Conservation (phyloP, 805 yeast genomes). For the Candida stauntonica region DNA sequence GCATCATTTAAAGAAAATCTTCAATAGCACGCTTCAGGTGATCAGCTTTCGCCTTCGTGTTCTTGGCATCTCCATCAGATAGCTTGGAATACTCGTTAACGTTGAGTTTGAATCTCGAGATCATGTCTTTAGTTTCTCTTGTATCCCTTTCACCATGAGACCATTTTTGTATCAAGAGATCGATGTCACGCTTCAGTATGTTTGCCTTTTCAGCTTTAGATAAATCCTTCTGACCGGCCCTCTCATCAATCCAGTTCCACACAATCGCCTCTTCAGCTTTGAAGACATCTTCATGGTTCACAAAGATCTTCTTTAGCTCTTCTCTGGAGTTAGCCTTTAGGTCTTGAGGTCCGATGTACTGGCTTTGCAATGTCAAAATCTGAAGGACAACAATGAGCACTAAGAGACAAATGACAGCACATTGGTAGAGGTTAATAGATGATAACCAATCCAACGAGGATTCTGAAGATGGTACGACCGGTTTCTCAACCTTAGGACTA, state of each 20-base stretch:
- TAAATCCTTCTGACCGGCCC: constrained; percentile 15
- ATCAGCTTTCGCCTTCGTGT: constrained; percentile 9
- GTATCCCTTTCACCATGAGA: constrained; percentile 18
- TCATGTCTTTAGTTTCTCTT: constrained; percentile 12
- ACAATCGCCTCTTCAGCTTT: constrained; percentile 23
- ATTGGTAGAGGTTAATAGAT: constrained; percentile 12
- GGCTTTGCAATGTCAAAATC: constrained; percentile 10
- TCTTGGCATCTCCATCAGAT: constrained; percentile 3
- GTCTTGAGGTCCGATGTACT: neutral
- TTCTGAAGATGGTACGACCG: neutral
- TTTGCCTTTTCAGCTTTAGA: constrained; percentile 7
- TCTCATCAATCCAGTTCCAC: constrained; percentile 30
- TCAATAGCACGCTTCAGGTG: neutral
- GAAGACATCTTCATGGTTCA: too few species aligned
- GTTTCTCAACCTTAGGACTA: neutral
- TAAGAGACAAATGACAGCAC: constrained; percentile 10
- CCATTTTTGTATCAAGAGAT: constrained; percentile 21
- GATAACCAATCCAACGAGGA: neutral
- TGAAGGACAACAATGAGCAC: constrained; percentile 15
- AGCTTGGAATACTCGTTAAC: constrained; percentile 20
- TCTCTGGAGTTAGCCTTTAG: too few species aligned
- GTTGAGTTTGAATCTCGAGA: constrained; percentile 15
- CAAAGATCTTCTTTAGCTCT: too few species aligned
- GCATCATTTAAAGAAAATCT: neutral
- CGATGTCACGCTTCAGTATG: constrained; percentile 19